Evolutionary conservation across 2,329 filamentous ascomycete genomes (phyloP).

Genomic region (Blastomyces parvus): DNA sequence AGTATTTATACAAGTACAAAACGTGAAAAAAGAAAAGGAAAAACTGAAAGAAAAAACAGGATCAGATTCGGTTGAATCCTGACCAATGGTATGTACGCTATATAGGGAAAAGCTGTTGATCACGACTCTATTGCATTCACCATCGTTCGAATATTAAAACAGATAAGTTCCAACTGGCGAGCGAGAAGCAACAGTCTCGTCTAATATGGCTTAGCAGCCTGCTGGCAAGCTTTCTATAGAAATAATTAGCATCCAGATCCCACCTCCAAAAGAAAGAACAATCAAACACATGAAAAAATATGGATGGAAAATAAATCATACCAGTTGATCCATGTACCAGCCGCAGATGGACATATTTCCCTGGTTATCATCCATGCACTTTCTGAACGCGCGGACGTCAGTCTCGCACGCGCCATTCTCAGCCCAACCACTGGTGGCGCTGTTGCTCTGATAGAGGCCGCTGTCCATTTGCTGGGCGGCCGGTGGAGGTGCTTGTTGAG

Average conservation of each 20-base stretch:
- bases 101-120: not conserved
- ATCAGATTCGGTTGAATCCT: not conserved
- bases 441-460: conserved; percentile 37
- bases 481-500: conserved; percentile 42
- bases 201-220: conserved; percentile 64
- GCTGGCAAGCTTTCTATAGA: conserved; percentile 66
- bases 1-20: conserved; percentile 1
- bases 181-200: not conserved
- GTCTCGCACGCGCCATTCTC: conserved; percentile 59
- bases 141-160: not conserved
- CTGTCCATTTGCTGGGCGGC: conserved; percentile 44
- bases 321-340: conserved; percentile 95
- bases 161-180: not conserved
- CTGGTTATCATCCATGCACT: conserved; percentile 91
- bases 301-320: conserved; percentile 22
- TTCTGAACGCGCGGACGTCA: conserved; percentile 77
- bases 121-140: not conserved
- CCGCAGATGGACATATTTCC: conserved; percentile 93
- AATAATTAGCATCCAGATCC: not conserved
- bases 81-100: conserved; percentile 5
- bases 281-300: not conserved
- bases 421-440: conserved; percentile 40
- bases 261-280: not conserved
- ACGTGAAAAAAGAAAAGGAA: not conserved
- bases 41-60: not conserved